Percentiles rank a stretch among this genome's conserved stretches.
Evolutionary conservation across 768 basidiomycete species (phyloP).

Genomic region (Gymnopilus junonius): DNA sequence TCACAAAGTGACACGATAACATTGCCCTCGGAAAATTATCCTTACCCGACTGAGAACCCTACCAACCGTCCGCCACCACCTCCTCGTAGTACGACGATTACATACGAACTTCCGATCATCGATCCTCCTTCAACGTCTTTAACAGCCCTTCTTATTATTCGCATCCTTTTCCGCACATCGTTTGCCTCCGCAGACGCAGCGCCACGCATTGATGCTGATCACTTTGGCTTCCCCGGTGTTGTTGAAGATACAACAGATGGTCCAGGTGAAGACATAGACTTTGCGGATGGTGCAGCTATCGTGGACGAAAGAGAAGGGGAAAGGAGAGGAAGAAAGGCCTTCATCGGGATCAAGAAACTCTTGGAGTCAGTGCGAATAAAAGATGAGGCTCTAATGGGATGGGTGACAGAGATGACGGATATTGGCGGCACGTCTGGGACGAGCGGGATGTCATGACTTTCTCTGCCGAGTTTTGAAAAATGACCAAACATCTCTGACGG

Average conservation of each 20-base stretch:
- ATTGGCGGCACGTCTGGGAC: slow-evolving; percentile 17
- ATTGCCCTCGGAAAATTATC: slow-evolving; percentile 55
- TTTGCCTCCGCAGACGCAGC: slow-evolving; percentile 72
- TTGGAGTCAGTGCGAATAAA: slow-evolving; percentile 68
- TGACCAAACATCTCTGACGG: too few relatives aligned
- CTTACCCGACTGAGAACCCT: slow-evolving; percentile 63
- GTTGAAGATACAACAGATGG: slow-evolving; percentile 80
- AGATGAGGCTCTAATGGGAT: slow-evolving; percentile 56
- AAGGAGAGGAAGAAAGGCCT: slow-evolving; percentile 72
- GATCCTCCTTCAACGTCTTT: slow-evolving; percentile 78
- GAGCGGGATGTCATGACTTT: background rate
- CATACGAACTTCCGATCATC: slow-evolving; percentile 57
- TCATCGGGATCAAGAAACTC: slow-evolving; percentile 59
- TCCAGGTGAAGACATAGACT: slow-evolving; percentile 45
- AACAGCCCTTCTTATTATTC: slow-evolving; percentile 80
- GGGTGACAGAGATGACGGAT: slow-evolving; percentile 46
- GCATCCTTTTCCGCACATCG: slow-evolving; percentile 81
- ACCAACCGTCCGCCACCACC: slow-evolving; percentile 75
- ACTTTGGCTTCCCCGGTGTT: slow-evolving; percentile 89
- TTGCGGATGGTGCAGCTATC: slow-evolving; percentile 50
- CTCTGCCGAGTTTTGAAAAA: background rate
- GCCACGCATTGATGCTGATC: slow-evolving; percentile 78
- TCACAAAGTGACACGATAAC: slow-evolving; percentile 79
- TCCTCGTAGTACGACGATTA: slow-evolving; percentile 63
- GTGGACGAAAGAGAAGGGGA: slow-evolving; percentile 70